Evolutionary conservation across 2,329 filamentous ascomycete species (phyloP).

Genomic region (Penicillium brevicompactum): DNA sequence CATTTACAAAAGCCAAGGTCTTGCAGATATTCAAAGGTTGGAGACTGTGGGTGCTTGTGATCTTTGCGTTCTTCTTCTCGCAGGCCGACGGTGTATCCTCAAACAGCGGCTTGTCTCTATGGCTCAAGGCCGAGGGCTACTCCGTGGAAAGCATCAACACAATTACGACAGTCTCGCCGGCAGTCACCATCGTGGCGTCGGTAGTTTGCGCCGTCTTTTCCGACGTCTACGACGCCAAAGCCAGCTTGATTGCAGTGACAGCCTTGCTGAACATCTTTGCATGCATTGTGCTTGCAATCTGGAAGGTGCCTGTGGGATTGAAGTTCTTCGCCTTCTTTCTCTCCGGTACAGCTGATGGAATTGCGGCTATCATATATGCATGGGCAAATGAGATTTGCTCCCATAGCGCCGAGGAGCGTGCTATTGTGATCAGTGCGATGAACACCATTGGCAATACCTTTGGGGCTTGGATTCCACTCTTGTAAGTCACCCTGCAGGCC

Average conservation of each 20-base stretch:
- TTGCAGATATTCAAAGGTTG: conserved; percentile 19
- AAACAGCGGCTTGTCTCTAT: conserved; percentile 23
- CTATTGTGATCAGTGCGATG: conserved; percentile 26
- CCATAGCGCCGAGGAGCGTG: conserved; percentile 34
- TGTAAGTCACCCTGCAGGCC: conserved; percentile 14
- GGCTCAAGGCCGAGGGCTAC: conserved; percentile 23
- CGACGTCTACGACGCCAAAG: conserved; percentile 17
- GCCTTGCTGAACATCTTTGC: conserved; percentile 20
- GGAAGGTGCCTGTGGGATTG: conserved; percentile 18
- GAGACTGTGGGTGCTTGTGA: conserved; percentile 19
- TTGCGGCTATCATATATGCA: conserved; percentile 26
- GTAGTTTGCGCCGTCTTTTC: conserved; percentile 18
- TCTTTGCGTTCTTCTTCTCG: conserved; percentile 25
- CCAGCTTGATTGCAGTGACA: conserved; percentile 17
- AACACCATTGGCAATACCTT: conserved; percentile 37
- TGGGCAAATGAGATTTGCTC: conserved; percentile 32
- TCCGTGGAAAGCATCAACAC: conserved; percentile 23
- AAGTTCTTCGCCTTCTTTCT: conserved; percentile 24
- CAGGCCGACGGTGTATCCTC: conserved; percentile 25
- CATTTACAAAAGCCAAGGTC: conserved; percentile 17
- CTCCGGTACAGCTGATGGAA: conserved; percentile 23
- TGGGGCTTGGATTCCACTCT: conserved; percentile 31
- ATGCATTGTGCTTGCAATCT: conserved; percentile 19
- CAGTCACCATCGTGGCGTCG: conserved; percentile 20
- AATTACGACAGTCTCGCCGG: conserved; percentile 18